Base-by-base conservation (phyloP, 257 asterid genomes). In the Capsicum rhomboideum region DNA sequence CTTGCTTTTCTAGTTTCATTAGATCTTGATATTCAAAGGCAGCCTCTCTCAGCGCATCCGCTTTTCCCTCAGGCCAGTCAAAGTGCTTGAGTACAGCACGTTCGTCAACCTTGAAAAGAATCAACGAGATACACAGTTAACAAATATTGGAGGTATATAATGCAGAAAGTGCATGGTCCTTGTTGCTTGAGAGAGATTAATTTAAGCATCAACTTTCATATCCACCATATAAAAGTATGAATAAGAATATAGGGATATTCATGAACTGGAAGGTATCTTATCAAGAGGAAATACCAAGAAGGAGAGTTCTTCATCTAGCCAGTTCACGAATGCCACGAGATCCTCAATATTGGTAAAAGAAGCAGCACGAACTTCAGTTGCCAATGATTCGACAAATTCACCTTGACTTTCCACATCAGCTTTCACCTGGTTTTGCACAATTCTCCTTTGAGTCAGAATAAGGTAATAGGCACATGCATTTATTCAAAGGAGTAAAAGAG, bases 11-110 rank as follows among this genome's bases (percentile, higher is more conserved):
- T 84, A 97, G 89, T 87, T 97, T 94, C 89, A 86, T 87, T 84
- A 97, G 85, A 89, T 97, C 98, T 83, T 94, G 99, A 88, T 92
- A 97, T 86, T 93, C 99, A 61, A 97, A 95, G 10, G 98, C 88
- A 61, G 98, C 98, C 85, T 97, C 99, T 86, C 99, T 89, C 64
- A 97, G 83, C 58, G 99, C 97, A 86, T 95, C 99, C 77, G 98
- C 98, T 93, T 96, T 96, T 58, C 95, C 97, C 87, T 95, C 99
- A 72, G 99, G 99, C 98, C 99, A 97, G 71, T 97, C 99, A 20
- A 95, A 93, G 87, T 94, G 99, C 93, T 97, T 97, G 49, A 97
- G 92, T 64, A 93, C 98, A 61, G 97, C 98, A 79, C 98, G 94
- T 87, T 97, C 98, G n/a, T 96, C 98, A n/a, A 93, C 98, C 99